A percentile compares a stretch with the other conserved stretches of the same genome.
phyloP scores from a whole-genome alignment of 805 yeast species.

The Saccharomycopsis sp. region DNA sequence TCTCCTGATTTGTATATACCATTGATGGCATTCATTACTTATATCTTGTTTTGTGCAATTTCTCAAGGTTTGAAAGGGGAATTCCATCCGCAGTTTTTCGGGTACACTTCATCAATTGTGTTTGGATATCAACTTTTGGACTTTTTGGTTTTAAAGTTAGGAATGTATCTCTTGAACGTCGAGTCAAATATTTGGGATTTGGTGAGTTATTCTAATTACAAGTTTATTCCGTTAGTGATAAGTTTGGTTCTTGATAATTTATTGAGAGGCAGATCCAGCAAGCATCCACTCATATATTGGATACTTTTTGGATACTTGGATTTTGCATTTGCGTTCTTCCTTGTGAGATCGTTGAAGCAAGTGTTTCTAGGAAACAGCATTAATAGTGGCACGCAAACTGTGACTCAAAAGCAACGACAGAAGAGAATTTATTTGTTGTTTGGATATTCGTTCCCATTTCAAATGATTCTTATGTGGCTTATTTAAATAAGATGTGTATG shows the following conservation, averaged over 20 bases:
- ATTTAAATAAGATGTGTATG: no score
- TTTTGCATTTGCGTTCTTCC: slow-evolving; percentile 22
- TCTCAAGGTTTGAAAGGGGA: slow-evolving; percentile 81
- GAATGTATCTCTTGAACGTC: slow-evolving; percentile 72
- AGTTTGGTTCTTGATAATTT: slow-evolving; percentile 33
- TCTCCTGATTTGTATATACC: slow-evolving; percentile 98
- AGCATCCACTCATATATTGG: slow-evolving; percentile 13
- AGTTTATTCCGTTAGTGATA: slow-evolving; percentile 74
- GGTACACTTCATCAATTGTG: slow-evolving; percentile 79
- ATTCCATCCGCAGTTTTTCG: slow-evolving; percentile 89
- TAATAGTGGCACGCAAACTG: slow-evolving; percentile 19
- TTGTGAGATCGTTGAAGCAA: slow-evolving; percentile 21
- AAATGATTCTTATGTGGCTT: slow-evolving; percentile 22
- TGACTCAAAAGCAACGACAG: slow-evolving; percentile 20
- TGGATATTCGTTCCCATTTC: slow-evolving; percentile 21
- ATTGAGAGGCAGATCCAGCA: background rate
- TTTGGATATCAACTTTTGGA: slow-evolving; percentile 77
- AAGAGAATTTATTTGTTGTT: slow-evolving; percentile 20
- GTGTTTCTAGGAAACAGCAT: slow-evolving; percentile 21
- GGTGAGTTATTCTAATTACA: slow-evolving; percentile 87
- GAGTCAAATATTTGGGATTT: slow-evolving; percentile 74
- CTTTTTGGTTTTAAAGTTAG: slow-evolving; percentile 65
- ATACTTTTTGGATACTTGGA: slow-evolving; percentile 17
- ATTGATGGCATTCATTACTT: slow-evolving; percentile 83
- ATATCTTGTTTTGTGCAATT: slow-evolving; percentile 75